Evolutionary conservation across 1,284 basidiomycete genomes (phyloP).

Genomic region (Phlebopus sp.): DNA sequence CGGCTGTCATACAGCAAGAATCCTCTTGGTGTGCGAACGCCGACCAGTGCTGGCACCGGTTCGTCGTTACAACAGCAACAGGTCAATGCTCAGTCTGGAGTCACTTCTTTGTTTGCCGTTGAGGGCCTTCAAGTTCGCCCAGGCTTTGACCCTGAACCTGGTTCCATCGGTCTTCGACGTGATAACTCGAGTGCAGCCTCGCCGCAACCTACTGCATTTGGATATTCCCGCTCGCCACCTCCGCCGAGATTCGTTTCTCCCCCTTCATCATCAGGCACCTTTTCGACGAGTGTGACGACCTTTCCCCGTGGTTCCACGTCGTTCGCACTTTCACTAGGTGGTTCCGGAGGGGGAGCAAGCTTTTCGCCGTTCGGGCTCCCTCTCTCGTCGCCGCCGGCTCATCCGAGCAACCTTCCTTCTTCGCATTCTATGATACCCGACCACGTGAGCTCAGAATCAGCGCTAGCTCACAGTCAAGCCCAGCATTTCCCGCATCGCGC

Average conservation of each 20-base stretch:
- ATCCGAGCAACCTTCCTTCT: slow-evolving; percentile 35
- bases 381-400: slow-evolving; percentile 35
- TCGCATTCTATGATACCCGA: slow-evolving; percentile 63
- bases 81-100: slow-evolving; percentile 28
- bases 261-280: slow-evolving; percentile 40
- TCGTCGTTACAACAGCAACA: slow-evolving; percentile 54
- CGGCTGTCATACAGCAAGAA: slow-evolving; percentile 96
- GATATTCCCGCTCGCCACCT: slow-evolving; percentile 57
- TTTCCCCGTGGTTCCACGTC: slow-evolving; percentile 31
- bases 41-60: slow-evolving; percentile 56
- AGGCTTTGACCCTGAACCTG: slow-evolving; percentile 35
- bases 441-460: slow-evolving; percentile 45
- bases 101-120: slow-evolving; percentile 29
- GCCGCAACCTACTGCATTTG: slow-evolving; percentile 38
- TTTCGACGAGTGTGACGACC: slow-evolving; percentile 33
- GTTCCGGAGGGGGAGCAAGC: slow-evolving; percentile 26
- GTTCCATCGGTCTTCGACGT: slow-evolving; percentile 29
- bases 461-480: slow-evolving; percentile 40
- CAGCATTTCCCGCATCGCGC: slow-evolving; percentile 46
- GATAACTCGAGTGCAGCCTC: slow-evolving; percentile 41
- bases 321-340: slow-evolving; percentile 31
- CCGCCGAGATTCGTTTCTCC: slow-evolving; percentile 57
- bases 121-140: slow-evolving; percentile 41
- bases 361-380: slow-evolving; percentile 68
- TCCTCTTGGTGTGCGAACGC: slow-evolving; percentile 81